A percentile compares a stretch with the other conserved stretches of the same genome.
phyloP scores from a whole-genome alignment of 179 eudicot genomes.

The Kewa caespitosa region DNA sequence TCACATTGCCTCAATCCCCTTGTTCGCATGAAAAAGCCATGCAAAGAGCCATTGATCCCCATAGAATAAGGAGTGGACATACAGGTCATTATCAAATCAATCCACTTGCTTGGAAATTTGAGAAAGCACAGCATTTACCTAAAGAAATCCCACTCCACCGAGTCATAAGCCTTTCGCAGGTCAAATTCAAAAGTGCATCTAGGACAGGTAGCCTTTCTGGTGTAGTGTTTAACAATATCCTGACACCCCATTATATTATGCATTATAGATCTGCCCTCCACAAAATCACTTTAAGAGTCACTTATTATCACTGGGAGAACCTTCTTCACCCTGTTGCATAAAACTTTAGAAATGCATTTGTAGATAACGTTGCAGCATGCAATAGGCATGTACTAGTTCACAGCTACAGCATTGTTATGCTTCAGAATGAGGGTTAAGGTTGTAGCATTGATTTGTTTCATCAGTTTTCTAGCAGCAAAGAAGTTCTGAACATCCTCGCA shows the following conservation, averaged over 20 bases:
- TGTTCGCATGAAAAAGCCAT: background rate
- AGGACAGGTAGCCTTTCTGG: background rate
- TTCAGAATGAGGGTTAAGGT: background rate
- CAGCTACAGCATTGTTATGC: background rate
- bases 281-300: background rate
- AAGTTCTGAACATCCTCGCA: background rate
- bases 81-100: background rate
- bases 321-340: background rate
- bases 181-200: background rate
- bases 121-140: too few relatives aligned
- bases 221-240: background rate
- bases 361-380: background rate
- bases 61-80: background rate
- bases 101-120: too few relatives aligned
- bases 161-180: background rate
- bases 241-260: background rate
- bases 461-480: background rate
- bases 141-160: background rate
- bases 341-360: background rate
- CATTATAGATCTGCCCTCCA: background rate
- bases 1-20: background rate
- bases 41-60: background rate
- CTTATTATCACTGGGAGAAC: background rate
- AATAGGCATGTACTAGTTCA: background rate
- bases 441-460: background rate